Base-by-base conservation (phyloP, 2,329 filamentous ascomycete genomes). In the Eutypa lata region DNA sequence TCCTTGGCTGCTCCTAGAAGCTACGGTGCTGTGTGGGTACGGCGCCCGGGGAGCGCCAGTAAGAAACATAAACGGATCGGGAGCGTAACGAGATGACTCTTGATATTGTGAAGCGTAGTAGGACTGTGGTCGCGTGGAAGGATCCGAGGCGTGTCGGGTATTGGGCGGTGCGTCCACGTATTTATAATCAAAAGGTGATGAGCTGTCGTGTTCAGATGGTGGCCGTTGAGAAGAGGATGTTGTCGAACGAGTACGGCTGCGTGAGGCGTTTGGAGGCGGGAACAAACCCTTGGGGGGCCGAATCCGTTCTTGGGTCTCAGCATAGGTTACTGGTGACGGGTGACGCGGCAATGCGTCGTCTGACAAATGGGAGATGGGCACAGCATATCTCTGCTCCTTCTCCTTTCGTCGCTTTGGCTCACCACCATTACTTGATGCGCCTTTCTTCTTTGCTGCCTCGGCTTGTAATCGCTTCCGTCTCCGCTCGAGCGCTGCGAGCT, bases 401-500 rank as follows among this genome's bases (percentile, higher is more conserved):
- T 69, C 68, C 55, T 68, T 76, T 44, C 68, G 67, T 61, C 70
- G 71, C 62, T 66, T 75, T 58, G 68, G 64, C 21, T 70, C 68
- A 49, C 65, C 65, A 24, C 66, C 65, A 44, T 67, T 69, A 77
- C 65, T 80, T 19, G 42, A 45, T 45, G 42, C 21, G 22, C 21
- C 19, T 26, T 45, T 45, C 42, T 61, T 66, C 55, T 66, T 67
- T 40, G 72, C 68, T 49, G 76, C 73, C 38, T 74, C 72, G 33
- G 76, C 75, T 60, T 80, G 75, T 62, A 84, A 73, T 53, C 86
- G 82, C 67, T 84, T 82, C 57, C 81, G 75, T 63, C 81, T 78
- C 57, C 85, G 82, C 66, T 93, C 88, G 61, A 96, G 78, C 46
- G 91, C 91, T 56, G 87, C 88, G 61, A 96, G 76, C 70, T 97